A percentile compares a stretch with the other conserved stretches of the same genome.
Conservation (phyloP, 345 rosid species). For the Dovyalis caffra region DNA sequence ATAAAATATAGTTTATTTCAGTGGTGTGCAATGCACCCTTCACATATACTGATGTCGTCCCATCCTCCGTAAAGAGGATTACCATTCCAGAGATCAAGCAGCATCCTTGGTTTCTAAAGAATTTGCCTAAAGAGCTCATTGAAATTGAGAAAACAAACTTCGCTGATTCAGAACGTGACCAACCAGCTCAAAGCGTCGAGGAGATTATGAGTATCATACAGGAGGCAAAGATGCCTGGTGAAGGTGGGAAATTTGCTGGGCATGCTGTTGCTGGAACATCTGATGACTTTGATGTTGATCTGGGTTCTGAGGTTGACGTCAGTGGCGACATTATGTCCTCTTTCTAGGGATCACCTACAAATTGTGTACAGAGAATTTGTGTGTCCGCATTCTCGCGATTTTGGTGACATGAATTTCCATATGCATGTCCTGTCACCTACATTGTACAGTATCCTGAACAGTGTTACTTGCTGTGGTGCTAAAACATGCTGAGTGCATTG, state of each 20-base stretch:
- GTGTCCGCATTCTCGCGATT: neutral
- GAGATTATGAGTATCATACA: constrained; percentile 38
- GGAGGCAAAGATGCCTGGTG: constrained; percentile 27
- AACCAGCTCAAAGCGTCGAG: constrained; percentile 40
- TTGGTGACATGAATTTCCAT: neutral
- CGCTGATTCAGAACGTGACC: constrained; percentile 23
- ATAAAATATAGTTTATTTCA: no score
- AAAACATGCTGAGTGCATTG: neutral
- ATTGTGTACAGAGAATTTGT: neutral
- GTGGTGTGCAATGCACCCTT: no score
- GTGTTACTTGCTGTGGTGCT: neutral
- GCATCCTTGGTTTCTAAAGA: constrained; percentile 68
- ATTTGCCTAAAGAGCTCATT: constrained; percentile 52
- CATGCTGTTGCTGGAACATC: constrained; percentile 21
- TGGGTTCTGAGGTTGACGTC: constrained; percentile 53
- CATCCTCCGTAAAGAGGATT: constrained; percentile 43
- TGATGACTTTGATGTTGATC: constrained; percentile 46
- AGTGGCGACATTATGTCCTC: constrained; percentile 37
- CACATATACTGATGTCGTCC: neutral
- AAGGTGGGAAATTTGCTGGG: constrained; percentile 12
- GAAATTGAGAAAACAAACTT: constrained; percentile 53
- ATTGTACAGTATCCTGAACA: constrained; percentile 5
- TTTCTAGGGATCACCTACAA: constrained; percentile 8
- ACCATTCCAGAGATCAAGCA: constrained; percentile 61
- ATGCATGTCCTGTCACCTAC: neutral